phyloP scores from a whole-genome alignment of 2,329 filamentous ascomycete genomes.

The Xylaria sp. region DNA sequence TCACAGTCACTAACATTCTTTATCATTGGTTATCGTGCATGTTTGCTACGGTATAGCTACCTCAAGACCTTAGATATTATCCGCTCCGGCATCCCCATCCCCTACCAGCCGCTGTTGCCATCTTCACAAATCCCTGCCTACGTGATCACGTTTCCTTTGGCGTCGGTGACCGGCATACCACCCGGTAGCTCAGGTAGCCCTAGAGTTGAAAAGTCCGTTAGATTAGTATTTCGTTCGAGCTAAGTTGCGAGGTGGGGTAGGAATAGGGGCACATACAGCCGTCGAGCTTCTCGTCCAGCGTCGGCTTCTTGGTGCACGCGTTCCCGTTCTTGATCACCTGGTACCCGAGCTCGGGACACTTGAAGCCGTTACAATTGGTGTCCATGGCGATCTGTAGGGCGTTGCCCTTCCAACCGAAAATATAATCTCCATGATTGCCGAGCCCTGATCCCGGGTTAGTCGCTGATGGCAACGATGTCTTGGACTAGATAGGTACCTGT shows the following conservation, averaged over 20 bases:
- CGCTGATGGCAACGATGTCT: too few species aligned
- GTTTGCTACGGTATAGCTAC: too few species aligned
- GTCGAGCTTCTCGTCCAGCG: conserved; percentile 30
- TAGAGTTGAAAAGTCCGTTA: conserved; percentile 12
- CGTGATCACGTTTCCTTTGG: neutral
- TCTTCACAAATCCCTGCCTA: too few species aligned
- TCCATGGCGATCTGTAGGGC: conserved; percentile 41
- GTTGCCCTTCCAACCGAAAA: conserved; percentile 44
- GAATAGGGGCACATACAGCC: conserved; percentile 29
- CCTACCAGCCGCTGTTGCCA: too few species aligned
- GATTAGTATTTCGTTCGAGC: neutral
- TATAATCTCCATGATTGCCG: conserved; percentile 39
- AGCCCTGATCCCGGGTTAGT: conserved; percentile 38
- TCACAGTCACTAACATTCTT: too few species aligned
- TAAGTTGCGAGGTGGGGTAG: neutral
- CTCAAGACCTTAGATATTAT: too few species aligned
- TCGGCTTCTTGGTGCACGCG: conserved; percentile 27
- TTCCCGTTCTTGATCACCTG: conserved; percentile 32
- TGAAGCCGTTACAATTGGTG: conserved; percentile 31
- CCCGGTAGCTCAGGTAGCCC: conserved; percentile 35
- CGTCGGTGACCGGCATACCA: conserved; percentile 34
- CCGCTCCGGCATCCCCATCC: too few species aligned
- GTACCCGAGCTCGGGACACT: conserved; percentile 29
- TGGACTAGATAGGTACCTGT: neutral
- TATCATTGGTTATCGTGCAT: too few species aligned